phyloP scores from a whole-genome alignment of 176 grass and related monocot genomes.

The Oryza meyeriana region DNA sequence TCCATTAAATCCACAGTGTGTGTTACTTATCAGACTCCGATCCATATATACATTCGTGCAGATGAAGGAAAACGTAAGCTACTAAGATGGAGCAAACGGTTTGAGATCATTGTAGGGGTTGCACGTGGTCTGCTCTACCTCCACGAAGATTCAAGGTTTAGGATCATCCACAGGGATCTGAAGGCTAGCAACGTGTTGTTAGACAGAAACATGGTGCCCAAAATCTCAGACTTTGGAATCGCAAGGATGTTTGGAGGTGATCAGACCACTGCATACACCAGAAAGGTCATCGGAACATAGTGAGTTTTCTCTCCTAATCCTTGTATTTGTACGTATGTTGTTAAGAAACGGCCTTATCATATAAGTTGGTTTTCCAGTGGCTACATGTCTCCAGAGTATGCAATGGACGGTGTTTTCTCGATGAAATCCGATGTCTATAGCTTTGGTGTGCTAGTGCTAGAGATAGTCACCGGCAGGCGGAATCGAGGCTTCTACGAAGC shows the following conservation, averaged over 20 bases:
- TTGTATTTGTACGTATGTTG: neutral
- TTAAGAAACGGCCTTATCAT: neutral
- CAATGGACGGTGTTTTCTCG: constrained; percentile 43
- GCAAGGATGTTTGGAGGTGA: constrained; percentile 52
- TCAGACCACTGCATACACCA: constrained; percentile 42
- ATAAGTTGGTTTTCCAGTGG: neutral
- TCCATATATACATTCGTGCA: neutral
- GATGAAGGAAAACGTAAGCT: constrained; percentile 29
- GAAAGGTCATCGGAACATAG: constrained; percentile 51
- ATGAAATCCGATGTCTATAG: constrained; percentile 48
- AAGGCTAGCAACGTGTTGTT: constrained; percentile 50
- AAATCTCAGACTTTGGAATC: constrained; percentile 49
- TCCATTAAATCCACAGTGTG: neutral
- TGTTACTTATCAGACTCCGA: neutral
- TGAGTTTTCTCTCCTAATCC: constrained; percentile 10
- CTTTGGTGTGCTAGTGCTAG: constrained; percentile 36
- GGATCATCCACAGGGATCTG: constrained; percentile 44
- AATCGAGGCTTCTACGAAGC: constrained; percentile 27
- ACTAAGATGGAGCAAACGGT: constrained; percentile 36
- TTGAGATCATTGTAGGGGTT: constrained; percentile 35
- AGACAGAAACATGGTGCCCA: constrained; percentile 41
- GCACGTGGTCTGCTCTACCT: constrained; percentile 46
- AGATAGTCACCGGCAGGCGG: constrained; percentile 34
- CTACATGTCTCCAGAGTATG: constrained; percentile 52
- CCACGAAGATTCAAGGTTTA: constrained; percentile 49